Evolutionary conservation across 2,329 filamentous ascomycete genomes (phyloP).

Genomic region (Aureobasidium uvarum): DNA sequence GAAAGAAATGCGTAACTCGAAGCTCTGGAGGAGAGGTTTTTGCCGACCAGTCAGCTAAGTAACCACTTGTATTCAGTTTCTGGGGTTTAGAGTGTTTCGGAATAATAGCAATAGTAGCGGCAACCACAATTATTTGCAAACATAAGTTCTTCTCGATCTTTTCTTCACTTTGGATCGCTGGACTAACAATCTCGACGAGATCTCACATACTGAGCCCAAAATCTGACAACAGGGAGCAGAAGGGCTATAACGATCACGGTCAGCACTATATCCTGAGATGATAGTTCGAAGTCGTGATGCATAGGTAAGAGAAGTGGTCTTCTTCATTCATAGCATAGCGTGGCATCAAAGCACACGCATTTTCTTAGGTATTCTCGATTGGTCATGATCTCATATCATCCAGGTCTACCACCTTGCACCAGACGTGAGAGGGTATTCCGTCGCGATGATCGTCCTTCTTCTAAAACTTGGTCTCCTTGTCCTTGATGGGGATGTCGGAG

Average conservation of each 20-base stretch:
- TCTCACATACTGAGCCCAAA: too few species aligned
- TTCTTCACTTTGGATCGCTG: too few species aligned
- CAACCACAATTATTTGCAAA: too few species aligned
- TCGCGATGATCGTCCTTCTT: slow-evolving; percentile 1
- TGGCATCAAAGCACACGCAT: not conserved
- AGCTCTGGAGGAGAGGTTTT: too few species aligned
- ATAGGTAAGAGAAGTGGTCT: not conserved
- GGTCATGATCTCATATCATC: slow-evolving; percentile 17
- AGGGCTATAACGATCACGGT: not conserved
- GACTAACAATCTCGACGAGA: too few species aligned
- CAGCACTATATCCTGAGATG: not conserved
- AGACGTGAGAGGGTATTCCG: not conserved
- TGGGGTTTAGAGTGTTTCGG: too few species aligned
- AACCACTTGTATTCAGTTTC: too few species aligned
- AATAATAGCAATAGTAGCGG: too few species aligned
- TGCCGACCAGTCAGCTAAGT: too few species aligned
- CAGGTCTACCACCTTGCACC: not conserved
- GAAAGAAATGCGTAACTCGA: too few species aligned
- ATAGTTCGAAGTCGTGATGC: not conserved
- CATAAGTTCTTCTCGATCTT: too few species aligned
- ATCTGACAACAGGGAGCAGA: too few species aligned
- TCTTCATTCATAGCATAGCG: slow-evolving; percentile 11
- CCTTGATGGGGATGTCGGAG: slow-evolving; percentile 65
- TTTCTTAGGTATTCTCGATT: not conserved
- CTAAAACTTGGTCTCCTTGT: slow-evolving; percentile 56